phyloP scores from a whole-genome alignment of 495 filamentous ascomycete genomes.

The Aspergillus egyptiacus region DNA sequence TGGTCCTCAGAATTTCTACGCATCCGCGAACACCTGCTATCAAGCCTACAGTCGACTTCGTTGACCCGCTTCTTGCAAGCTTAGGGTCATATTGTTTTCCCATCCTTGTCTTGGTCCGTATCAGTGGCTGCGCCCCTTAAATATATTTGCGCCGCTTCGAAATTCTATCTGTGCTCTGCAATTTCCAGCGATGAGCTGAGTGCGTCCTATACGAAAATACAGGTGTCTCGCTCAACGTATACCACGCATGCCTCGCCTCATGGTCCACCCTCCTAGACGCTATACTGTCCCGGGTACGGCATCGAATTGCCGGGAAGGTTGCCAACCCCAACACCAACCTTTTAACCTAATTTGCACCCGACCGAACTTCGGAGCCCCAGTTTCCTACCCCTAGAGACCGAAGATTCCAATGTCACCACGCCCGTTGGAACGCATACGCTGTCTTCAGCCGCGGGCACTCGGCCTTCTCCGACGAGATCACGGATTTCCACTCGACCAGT shows the following conservation, averaged over 20 bases:
- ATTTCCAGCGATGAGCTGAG: conserved; percentile 51
- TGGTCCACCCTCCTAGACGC: conserved; percentile 28
- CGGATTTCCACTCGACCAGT: conserved; percentile 62
- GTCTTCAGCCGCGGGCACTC: conserved; percentile 50
- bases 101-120: too few species aligned
- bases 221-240: conserved; percentile 48
- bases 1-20: conserved; percentile 25
- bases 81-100: too few species aligned
- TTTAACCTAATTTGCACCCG: too few species aligned
- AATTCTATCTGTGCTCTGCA: too few species aligned
- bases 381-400: conserved; percentile 72
- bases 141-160: too few species aligned
- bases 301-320: conserved; percentile 41
- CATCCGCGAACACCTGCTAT: conserved; percentile 8
- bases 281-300: conserved; percentile 14
- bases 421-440: conserved; percentile 58
- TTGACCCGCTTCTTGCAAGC: neutral
- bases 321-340: too few species aligned
- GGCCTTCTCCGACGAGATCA: conserved; percentile 59
- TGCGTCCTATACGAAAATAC: conserved; percentile 48
- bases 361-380: neutral
- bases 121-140: conserved; percentile 36
- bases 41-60: conserved; percentile 2
- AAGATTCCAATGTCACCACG: conserved; percentile 38
- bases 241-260: conserved; percentile 53